Base-by-base conservation (phyloP, 1,139 yeast genomes). In the Suhomyces guaymorum region DNA sequence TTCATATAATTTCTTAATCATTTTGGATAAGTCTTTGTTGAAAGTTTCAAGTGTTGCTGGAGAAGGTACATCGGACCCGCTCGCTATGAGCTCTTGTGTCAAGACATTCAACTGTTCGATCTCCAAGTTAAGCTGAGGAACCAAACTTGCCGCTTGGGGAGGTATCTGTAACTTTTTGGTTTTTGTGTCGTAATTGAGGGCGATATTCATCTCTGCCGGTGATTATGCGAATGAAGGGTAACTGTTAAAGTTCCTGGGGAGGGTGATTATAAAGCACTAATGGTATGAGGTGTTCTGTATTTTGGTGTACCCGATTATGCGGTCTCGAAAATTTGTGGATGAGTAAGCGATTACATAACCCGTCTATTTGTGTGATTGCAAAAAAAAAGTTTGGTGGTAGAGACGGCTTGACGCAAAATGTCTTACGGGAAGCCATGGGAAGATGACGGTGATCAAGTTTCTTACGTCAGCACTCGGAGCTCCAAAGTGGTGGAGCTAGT, bases 1-100 rank as follows among this genome's bases (percentile, higher is more conserved):
- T 39, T 82, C 89, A 44, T 82, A 82, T 54, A 89, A 66, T 52
- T 85, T 85, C 47, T 78, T 79, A 35, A 87, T 78, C 75, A 86
- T 75, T 42, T 74, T 74, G 12, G 82, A 70, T 44, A 85, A 58
- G 42, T 78, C 79, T 42, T 78, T 77, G 48, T 75, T 73, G 61
- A 71, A 76, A 16, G 57, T 59, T 33, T 76, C 79, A 13, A 62
- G 61, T 1, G 73, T 52, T n/a, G 82, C 78, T 13, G 76, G 73
- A 7, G 95, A 88, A 23, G 86, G 86, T 9, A 86, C 78, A 35
- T 85, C 92, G 16, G 77, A 66, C 26, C 80, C 80, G 35, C 72
- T 61, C 26, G 73, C 73, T 25, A 83, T 72, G 36, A 85, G 59
- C 45, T 84, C 85, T 24, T 72, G 60, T 13, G 81, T 68, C 37